Evolutionary conservation across 495 filamentous ascomycete species (phyloP).

Genomic region (Recurvomyces mirabilis): DNA sequence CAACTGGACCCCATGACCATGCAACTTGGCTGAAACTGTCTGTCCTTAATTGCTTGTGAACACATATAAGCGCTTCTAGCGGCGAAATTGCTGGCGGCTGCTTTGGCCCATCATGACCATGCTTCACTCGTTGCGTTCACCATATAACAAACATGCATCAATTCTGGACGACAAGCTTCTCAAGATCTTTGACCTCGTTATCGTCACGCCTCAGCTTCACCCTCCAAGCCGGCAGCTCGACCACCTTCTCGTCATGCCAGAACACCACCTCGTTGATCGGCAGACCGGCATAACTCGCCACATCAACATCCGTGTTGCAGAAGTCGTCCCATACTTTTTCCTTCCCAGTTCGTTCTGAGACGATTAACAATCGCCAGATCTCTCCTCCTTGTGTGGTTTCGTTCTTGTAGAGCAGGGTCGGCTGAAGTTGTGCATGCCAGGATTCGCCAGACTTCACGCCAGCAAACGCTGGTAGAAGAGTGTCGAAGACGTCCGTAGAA

Average conservation of each 20-base stretch:
- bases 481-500: conserved; percentile 20
- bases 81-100: too few relatives aligned
- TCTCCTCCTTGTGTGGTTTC: conserved; percentile 23
- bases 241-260: conserved; percentile 19
- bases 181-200: too few relatives aligned
- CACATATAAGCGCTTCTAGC: too few relatives aligned
- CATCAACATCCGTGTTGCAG: conserved; percentile 25
- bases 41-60: too few relatives aligned
- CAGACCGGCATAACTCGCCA: conserved; percentile 21
- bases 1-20: too few relatives aligned
- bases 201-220: conserved; percentile 17
- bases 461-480: background rate
- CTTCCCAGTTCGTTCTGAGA: conserved; percentile 1
- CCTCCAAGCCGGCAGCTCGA: conserved; percentile 26
- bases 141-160: too few relatives aligned
- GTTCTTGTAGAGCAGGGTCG: conserved; percentile 26
- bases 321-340: conserved; percentile 24
- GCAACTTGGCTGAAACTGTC: too few relatives aligned
- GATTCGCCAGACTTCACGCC: background rate
- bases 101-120: too few relatives aligned
- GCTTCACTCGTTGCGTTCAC: too few relatives aligned
- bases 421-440: conserved; percentile 22
- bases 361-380: conserved; percentile 19
- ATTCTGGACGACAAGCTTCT: too few relatives aligned
- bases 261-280: conserved; percentile 29